Evolutionary conservation across 192 early-diverging fungal genomes (phyloP), one percentile per base, ranked within the genome.

Genomic region (Funneliformis mosseae): DNA sequence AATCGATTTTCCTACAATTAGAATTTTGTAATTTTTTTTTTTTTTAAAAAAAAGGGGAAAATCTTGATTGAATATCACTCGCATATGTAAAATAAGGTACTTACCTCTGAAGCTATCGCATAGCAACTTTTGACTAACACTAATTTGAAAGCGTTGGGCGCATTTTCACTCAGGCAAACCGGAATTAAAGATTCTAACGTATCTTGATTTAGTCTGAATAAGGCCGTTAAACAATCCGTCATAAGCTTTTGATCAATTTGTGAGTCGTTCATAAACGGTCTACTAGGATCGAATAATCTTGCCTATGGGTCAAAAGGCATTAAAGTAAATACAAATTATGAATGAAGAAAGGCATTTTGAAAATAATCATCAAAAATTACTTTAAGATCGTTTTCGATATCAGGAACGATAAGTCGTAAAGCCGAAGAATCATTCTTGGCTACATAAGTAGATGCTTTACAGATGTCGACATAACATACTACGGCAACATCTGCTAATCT

Each of bases 221-320:
- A 86, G n/a, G 92, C 90, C 0, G 89, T 90, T 75, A 97, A 88
- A 61, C 90, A 92, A 48, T 92, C 89, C 0, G 93, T 87, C 80
- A 97, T 87, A 33, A 96, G 88, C 60, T 91, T 88, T 60, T 96
- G 90, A 81, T 97, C 95, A n/a, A 94, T 87, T n/a, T 91, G 89
- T 42, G 89, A 88, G 18, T 87, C 77, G 28, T 85, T 84, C 16
- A 85, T 84, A 50, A 88, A 84, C 10, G 86, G 85, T 46, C 86
- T 76, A 64, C 84, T 72, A 8, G 85, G 80, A 62, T 93, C 92
- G 63, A 95, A 95, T 16, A 95, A 84, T 45, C 89, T 89, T 41
- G 92, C 90, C 87, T 90, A 63, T 63, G 14, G 16, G 10, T 64
- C 10, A 62, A 25, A 70, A 8, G 21, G 41, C 28, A 41, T 25